Evolutionary conservation across 2,329 filamentous ascomycete species (phyloP).

Genomic region (Cryphonectria japonica): DNA sequence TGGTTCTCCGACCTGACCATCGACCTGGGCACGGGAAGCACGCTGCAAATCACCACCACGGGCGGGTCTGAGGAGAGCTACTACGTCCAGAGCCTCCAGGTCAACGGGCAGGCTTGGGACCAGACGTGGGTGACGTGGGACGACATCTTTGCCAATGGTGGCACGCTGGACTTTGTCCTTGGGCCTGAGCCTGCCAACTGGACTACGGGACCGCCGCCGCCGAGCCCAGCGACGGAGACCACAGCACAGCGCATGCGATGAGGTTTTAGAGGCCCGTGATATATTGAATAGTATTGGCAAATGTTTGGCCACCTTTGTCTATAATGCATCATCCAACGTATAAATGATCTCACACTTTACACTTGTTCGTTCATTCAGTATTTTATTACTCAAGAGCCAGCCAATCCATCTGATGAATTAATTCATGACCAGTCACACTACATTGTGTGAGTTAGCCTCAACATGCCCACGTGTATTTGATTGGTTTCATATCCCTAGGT

Average conservation of each 20-base stretch:
- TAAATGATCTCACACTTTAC: neutral
- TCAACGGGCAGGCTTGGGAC: conserved; percentile 67
- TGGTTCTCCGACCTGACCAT: conserved; percentile 66
- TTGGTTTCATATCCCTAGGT: neutral
- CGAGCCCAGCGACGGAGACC: conserved; percentile 55
- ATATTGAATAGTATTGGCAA: neutral
- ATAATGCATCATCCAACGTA: neutral
- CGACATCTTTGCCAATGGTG: conserved; percentile 67
- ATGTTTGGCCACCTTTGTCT: neutral
- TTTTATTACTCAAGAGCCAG: too few relatives aligned
- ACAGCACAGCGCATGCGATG: conserved; percentile 11
- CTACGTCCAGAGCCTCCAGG: conserved; percentile 68
- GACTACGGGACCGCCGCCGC: conserved; percentile 63
- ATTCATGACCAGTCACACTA: too few relatives aligned
- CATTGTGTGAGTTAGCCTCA: neutral
- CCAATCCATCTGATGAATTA: too few relatives aligned
- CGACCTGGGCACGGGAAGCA: conserved; percentile 52
- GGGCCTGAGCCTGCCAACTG: conserved; percentile 57
- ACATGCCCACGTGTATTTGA: neutral
- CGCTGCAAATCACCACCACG: conserved; percentile 56
- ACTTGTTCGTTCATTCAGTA: too few relatives aligned
- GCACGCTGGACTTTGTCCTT: conserved; percentile 67
- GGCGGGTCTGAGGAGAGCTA: conserved; percentile 51
- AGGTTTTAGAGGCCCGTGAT: neutral
- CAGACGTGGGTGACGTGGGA: conserved; percentile 69